A percentile compares a stretch with the other conserved stretches of the same genome.
These are phyloP conservation scores for Ustilago curta DNA, from an alignment of 1,284 basidiomycete genomes.

Conservation along the genomic window DNA sequence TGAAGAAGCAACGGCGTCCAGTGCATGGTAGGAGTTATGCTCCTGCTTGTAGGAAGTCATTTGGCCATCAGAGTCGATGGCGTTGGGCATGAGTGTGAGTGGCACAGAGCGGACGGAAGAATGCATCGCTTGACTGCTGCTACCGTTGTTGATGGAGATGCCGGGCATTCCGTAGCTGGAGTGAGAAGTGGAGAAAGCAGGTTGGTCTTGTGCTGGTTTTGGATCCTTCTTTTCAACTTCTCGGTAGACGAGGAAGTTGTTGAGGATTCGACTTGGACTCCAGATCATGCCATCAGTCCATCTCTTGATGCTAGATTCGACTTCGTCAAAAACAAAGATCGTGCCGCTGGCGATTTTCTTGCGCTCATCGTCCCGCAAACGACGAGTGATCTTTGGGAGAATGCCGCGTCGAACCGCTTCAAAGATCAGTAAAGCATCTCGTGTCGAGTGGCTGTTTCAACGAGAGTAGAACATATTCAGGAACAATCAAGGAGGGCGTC, in stretches of 20 bases:
- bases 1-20: slow-evolving; percentile 22
- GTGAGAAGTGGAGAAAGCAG: slow-evolving; percentile 31
- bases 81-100: slow-evolving; percentile 33
- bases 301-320: slow-evolving; percentile 95
- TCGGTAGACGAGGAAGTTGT: slow-evolving; percentile 83
- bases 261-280: slow-evolving; percentile 87
- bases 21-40: slow-evolving; percentile 9
- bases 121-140: slow-evolving; percentile 8
- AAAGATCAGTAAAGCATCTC: slow-evolving; percentile 93
- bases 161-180: slow-evolving; percentile 27
- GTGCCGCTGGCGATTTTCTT: slow-evolving; percentile 92
- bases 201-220: slow-evolving; percentile 34
- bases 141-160: slow-evolving; percentile 7
- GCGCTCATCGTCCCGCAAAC: slow-evolving; percentile 87
- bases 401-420: slow-evolving; percentile 90
- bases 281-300: slow-evolving; percentile 98
- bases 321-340: slow-evolving; percentile 97
- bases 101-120: slow-evolving; percentile 31
- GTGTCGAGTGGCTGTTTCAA: slow-evolving; percentile 84
- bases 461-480: slow-evolving; percentile 70
- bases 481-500: neutral
- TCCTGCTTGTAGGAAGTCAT: slow-evolving; percentile 30
- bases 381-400: slow-evolving; percentile 91
- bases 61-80: slow-evolving; percentile 28
- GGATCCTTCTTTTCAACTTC: slow-evolving; percentile 60